Evolutionary conservation across 2,329 filamentous ascomycete genomes (phyloP), one percentile per base, ranked within the genome.

Genomic region (Neofusicoccum parvum): DNA sequence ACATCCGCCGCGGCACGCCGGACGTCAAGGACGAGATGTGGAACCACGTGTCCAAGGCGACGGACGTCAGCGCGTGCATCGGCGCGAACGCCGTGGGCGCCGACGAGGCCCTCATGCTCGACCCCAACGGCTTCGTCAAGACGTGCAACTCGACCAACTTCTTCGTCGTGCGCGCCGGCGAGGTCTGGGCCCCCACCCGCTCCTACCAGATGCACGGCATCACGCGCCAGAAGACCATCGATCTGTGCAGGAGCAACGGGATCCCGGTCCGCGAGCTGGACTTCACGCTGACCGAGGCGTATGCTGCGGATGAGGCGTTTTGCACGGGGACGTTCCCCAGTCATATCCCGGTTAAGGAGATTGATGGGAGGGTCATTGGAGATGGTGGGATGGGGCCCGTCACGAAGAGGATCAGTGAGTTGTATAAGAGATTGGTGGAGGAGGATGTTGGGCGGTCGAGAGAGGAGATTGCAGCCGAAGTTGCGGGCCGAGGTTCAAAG

Each of bases 91-190:
- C 15, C 3, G 48, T 50, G 10, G 48, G 48, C 23, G 48, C 48
- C 10, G 48, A 50, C 27, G 48, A 50, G 48, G 48, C 48, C 27
- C 48, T 50, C 20, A 50, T 50, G 48, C 48, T 50, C 12, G 48
- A 50, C 14, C 48, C 48, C 23, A 12, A 34, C 17, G 48, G 48
- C 4, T 50, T 50, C 23, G 48, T 50, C 53, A 75, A 74, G 67
- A 74, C 73, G 3, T 74, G 73, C 67, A 75, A 75, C 67, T 74
- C 73, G 39, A 71, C 72, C 65, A 75, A 75, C 49, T 75, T 75
- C 67, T 75, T 75, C 65, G 74, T 75, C 51, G 67, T 75, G n/a
- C 72, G 72, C 10, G 72, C 5, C 27, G 27, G 71, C 46, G 73
- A 75, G 66, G 70, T 75, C n/a, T 75, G 72, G 73, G 71, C 73